Percentiles rank a stretch among this genome's conserved stretches.
These are phyloP conservation scores for Xylariaceae sp. DNA, from an alignment of 2,329 filamentous ascomycete genomes.

Conservation along the genomic window DNA sequence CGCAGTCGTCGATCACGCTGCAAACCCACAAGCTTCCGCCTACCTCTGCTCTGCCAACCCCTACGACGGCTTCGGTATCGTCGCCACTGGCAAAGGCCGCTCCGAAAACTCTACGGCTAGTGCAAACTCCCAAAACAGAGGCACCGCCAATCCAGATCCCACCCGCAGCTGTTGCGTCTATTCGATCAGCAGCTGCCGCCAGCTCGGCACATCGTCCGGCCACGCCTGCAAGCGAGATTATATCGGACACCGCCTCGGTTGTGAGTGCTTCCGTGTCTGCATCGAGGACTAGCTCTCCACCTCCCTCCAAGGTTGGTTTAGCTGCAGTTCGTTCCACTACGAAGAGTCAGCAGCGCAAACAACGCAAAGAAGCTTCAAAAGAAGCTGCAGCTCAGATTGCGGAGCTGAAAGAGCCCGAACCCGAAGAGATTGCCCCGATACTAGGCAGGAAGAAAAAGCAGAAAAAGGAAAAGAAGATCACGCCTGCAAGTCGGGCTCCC, in stretches of 20 bases:
- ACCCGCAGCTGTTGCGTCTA: constrained; percentile 24
- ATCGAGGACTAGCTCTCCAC: constrained; percentile 68
- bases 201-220: constrained; percentile 52
- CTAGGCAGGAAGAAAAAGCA: constrained; percentile 80
- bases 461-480: constrained; percentile 62
- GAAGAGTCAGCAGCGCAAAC: constrained; percentile 76
- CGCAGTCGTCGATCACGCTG: constrained; percentile 20
- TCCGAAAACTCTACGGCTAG: constrained; percentile 65
- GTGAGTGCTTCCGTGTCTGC: constrained; percentile 65
- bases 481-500: constrained; percentile 21
- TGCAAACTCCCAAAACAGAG: constrained; percentile 63
- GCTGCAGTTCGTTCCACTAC: constrained; percentile 66
- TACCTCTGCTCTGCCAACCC: constrained; percentile 41
- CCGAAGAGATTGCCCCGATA: constrained; percentile 64
- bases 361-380: constrained; percentile 63
- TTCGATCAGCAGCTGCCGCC: constrained; percentile 25
- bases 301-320: constrained; percentile 60
- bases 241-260: constrained; percentile 74
- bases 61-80: constrained; percentile 42
- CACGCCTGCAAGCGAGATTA: constrained; percentile 67
- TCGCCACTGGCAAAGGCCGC: constrained; percentile 48
- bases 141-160: constrained; percentile 34
- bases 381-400: constrained; percentile 55
- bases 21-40: constrained; percentile 32
- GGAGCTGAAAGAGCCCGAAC: constrained; percentile 46